Base-by-base conservation (phyloP, 305 asterid species). In the Fraxinus dipetala region DNA sequence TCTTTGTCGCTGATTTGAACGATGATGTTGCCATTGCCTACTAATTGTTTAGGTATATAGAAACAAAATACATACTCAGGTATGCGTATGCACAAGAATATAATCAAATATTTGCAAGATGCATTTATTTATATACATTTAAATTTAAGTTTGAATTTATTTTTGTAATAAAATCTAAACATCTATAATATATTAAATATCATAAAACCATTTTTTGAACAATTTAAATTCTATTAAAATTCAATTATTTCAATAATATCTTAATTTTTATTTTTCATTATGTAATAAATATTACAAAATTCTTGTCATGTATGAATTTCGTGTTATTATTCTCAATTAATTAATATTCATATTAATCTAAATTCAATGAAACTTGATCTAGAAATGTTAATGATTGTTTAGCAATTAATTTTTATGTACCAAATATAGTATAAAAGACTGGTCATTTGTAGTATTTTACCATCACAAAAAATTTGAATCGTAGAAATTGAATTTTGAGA, bases 1-100 rank as follows among this genome's bases (percentile, higher is more conserved):
- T 78, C 75, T 77, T 83, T 24, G 88, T 82, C 34, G 89, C 83
- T 8, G 92, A 89, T 78, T 87, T 86, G 61, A 89, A 89, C 31
- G 88, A 89, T 75, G 92, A 87, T 11, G 92, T 79, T 65, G 92
- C 88, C 92, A 89, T 89, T 56, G 75, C 63, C 59, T 3, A 5
- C 14, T 61, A 9, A 8, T 61, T 56, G 67, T 20, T 22, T 8
- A 8, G 16, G n/a, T 24, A 63, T 3, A 65, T 22, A 65, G 72
- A 65, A 65, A 26, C 18, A 24, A 65, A 65, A 65, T 22, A 65
- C 72, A 65, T 20, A 2, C 30, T 54, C 65, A 54, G 26, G 26
- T 18, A 48, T 16, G 6, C 65, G 65, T n/a, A 54, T 16, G 61
- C 61, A 81, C 85, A 76, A 79, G 32, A 78, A 48, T 70, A 10